Percentiles rank a stretch among this genome's conserved stretches.
These are phyloP conservation scores for Aspergillus sergii DNA, from an alignment of 2,329 filamentous ascomycete genomes.

Conservation along the genomic window DNA sequence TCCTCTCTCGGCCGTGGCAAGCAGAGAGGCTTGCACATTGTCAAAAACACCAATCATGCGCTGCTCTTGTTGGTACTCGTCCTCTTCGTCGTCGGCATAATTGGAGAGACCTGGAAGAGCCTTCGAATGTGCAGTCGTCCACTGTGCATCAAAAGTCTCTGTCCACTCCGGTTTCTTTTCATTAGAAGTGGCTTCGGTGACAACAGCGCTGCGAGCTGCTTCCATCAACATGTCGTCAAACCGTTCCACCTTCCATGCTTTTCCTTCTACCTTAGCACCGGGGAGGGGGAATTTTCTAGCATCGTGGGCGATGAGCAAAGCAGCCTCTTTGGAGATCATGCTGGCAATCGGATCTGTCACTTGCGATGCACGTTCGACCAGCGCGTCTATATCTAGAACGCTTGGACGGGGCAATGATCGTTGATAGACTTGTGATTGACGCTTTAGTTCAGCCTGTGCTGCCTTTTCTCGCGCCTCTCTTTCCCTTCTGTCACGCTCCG, in stretches of 20 bases:
- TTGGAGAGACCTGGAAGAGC: constrained; percentile 75
- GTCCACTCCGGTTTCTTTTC: constrained; percentile 53
- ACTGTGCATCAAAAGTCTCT: constrained; percentile 54
- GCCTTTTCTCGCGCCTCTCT: constrained; percentile 64
- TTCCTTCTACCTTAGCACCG: constrained; percentile 65
- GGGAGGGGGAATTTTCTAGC: constrained; percentile 73
- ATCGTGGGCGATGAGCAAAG: constrained; percentile 79
- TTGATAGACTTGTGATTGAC: constrained; percentile 91
- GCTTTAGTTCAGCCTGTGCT: constrained; percentile 70
- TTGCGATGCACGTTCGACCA: constrained; percentile 66
- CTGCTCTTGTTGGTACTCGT: constrained; percentile 57
- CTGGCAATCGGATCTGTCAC: constrained; percentile 66
- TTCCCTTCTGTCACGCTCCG: constrained; percentile 74
- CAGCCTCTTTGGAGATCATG: constrained; percentile 75
- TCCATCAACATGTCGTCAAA: constrained; percentile 74
- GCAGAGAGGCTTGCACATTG: constrained; percentile 71
- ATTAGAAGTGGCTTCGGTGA: constrained; percentile 64
- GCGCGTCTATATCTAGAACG: constrained; percentile 67
- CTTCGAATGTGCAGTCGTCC: constrained; percentile 53
- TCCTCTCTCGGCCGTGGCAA: constrained; percentile 73
- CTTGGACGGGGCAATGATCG: constrained; percentile 76
- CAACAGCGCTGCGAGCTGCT: constrained; percentile 74
- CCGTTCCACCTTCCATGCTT: constrained; percentile 59
- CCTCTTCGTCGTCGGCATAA: constrained; percentile 76
- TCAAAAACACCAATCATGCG: constrained; percentile 74